Evolutionary conservation across 768 basidiomycete species (phyloP).

Genomic region (Tubosaeta brunneosetosa): DNA sequence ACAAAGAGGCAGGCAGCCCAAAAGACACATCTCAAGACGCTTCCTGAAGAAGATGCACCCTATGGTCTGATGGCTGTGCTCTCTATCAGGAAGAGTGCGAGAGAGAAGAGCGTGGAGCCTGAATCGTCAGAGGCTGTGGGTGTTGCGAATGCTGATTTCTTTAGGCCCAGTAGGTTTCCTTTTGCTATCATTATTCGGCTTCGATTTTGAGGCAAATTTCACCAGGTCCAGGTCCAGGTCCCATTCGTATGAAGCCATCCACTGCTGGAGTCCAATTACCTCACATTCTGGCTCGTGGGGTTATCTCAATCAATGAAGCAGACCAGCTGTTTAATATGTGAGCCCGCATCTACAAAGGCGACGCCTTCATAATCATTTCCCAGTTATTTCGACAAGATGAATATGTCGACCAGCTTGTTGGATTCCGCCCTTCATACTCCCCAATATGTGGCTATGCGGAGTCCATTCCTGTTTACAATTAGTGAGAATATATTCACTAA

Average conservation of each 20-base stretch:
- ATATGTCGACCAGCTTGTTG: slow-evolving; percentile 70
- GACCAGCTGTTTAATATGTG: slow-evolving; percentile 73
- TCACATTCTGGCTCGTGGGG: slow-evolving; percentile 57
- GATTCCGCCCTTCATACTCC: slow-evolving; percentile 85
- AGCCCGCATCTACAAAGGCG: slow-evolving; percentile 11
- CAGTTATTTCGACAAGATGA: slow-evolving; percentile 78
- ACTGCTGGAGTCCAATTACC: slow-evolving; percentile 49
- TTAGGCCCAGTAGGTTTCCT: slow-evolving; percentile 49
- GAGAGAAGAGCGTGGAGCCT: slow-evolving; percentile 39
- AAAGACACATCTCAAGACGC: slow-evolving; percentile 45
- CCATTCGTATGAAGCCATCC: slow-evolving; percentile 36
- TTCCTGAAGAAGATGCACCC: slow-evolving; percentile 61
- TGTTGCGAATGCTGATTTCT: slow-evolving; percentile 65
- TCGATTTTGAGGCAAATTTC: background rate
- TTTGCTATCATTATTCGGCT: background rate
- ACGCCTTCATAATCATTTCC: slow-evolving; percentile 3
- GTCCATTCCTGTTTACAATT: slow-evolving; percentile 89
- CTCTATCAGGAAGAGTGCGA: slow-evolving; percentile 43
- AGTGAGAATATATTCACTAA: slow-evolving; percentile 46
- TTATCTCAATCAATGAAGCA: slow-evolving; percentile 62
- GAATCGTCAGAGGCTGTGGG: slow-evolving; percentile 51
- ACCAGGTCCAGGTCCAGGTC: slow-evolving; percentile 41
- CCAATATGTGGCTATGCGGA: slow-evolving; percentile 72
- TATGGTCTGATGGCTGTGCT: slow-evolving; percentile 75
- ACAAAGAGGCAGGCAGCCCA: slow-evolving; percentile 38